Evolutionary conservation across 345 rosid genomes (phyloP).

Genomic region (Reutealis trisperma): DNA sequence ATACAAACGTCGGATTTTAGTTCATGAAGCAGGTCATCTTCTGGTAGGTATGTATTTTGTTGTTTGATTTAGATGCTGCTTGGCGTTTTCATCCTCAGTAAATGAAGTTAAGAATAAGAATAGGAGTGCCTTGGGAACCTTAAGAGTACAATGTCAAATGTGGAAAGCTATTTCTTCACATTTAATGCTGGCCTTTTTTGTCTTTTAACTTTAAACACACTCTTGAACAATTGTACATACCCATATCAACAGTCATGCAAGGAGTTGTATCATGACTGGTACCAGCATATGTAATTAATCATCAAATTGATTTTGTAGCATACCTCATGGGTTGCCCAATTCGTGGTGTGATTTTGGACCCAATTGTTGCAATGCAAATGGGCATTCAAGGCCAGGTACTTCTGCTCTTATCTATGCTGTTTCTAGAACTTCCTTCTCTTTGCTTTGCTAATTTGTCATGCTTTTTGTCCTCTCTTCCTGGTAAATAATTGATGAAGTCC

Average conservation of each 20-base stretch:
- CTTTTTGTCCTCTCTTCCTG: background rate
- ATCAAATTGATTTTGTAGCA: conserved; percentile 47
- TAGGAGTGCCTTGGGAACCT: background rate
- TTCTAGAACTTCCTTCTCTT: background rate
- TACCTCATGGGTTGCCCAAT: conserved; percentile 96
- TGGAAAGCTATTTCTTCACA: conserved; percentile 9
- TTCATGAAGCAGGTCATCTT: conserved; percentile 97
- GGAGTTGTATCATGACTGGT: background rate
- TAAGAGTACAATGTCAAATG: background rate
- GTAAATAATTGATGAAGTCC: background rate
- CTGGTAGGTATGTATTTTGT: conserved; percentile 54
- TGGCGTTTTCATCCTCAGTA: background rate
- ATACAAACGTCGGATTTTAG: conserved; percentile 69
- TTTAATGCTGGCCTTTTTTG: background rate
- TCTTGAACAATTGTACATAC: background rate
- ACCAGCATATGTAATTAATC: conserved; percentile 10
- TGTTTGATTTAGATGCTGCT: conserved; percentile 8
- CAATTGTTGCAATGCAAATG: conserved; percentile 84
- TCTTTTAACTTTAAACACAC: background rate
- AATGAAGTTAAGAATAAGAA: background rate
- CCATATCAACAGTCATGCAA: background rate
- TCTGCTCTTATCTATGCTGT: conserved; percentile 3
- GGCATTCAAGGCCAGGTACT: conserved; percentile 95
- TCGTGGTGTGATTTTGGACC: conserved; percentile 92
- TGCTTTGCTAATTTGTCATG: background rate